Base-by-base conservation (phyloP, 257 asterid genomes). In the Vinca minor region DNA sequence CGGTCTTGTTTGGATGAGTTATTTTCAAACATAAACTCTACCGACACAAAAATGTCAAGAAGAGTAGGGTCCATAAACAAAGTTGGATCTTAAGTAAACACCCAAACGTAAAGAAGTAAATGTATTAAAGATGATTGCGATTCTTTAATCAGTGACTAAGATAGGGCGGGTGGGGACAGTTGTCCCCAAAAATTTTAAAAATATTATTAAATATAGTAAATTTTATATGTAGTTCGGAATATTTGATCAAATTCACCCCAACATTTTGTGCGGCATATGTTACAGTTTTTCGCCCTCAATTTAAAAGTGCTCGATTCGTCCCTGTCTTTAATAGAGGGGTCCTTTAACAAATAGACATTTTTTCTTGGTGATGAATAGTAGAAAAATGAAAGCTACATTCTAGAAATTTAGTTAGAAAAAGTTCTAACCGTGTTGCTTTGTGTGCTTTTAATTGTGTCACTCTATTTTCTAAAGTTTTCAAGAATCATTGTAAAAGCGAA, bases 41-140 rank as follows among this genome's bases (percentile, higher is more conserved):
- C 90, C 85, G 83, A 84, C 85, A 79, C 73, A 62, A 60, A n/a
- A n/a, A n/a, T n/a, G n/a, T n/a, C n/a, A n/a, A n/a, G n/a, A n/a
- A n/a, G n/a, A n/a, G n/a, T n/a, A n/a, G n/a, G n/a, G n/a, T n/a
- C n/a, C n/a, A n/a, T n/a, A n/a, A 20, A 50, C 36, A 67, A 65
- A 47, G 60, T 74, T 62, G 71, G 38, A 52, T 56, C 34, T 69
- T 47, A n/a, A 53, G 72, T 46, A 69, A 69, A 69, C 65, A 57
- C 28, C 38, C 63, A 48, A 59, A 69, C 25, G 23, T 69, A 42
- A 53, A 41, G 35, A 64, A 63, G 32, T 39, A 62, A 44, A 54
- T 44, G 47, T 20, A 59, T 36, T 57, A 59, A 55, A 34, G 50
- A 20, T 65, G 44, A 61, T 69, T n/a, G n/a, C n/a, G n/a, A n/a